Base-by-base conservation (phyloP, 495 filamentous ascomycete species). In the Jackrogersella minutella region DNA sequence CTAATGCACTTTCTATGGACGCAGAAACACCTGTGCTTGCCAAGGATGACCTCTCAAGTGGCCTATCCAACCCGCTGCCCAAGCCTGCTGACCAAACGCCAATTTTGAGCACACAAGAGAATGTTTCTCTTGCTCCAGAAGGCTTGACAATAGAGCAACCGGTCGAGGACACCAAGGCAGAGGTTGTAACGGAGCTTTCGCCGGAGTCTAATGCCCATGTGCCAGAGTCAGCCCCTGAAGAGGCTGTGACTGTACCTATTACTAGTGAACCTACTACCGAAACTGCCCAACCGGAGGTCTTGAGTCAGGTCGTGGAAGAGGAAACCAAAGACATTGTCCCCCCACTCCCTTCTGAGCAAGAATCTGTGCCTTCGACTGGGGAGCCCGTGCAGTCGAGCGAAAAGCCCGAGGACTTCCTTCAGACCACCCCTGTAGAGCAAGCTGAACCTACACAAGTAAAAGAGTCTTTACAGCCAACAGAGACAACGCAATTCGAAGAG, bases 71-170 rank as follows among this genome's bases (percentile, higher is more conserved):
- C 16, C 37, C 17, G 4, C 36, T 24, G 13, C 31, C 1, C 3
- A 22, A 50, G 30, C 10, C 34, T 19, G 17, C 62, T 8, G 43
- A 66, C 11, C 54, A 65, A 34, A 13, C 28, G 4, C 41, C 28
- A 47, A 9, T 28, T 56, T 10, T 36, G 22, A 41, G 7, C 2
- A 36, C 41, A 17, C 30, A 60, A 17, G 43, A 66, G 14, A 19
- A 21, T 28, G 21, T 17, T 9, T 16, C 33, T 37, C 39, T 30
- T 40, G 1, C 54, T 16, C 41, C 60, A 41, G 50, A 62, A 9
- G 19, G 22, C 5, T 11, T 53, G 2, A 8, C 44, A 2, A 44
- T 28, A 2, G 34, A 17, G 4, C 33, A 40, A 13, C 40, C 64
- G 10, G 24, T 19, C 34, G 17, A 65, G 22, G 28, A 52, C 10